These are phyloP conservation scores for Blastomyces percursus DNA, from an alignment of 2,329 filamentous ascomycete genomes.

Conservation along the genomic window DNA sequence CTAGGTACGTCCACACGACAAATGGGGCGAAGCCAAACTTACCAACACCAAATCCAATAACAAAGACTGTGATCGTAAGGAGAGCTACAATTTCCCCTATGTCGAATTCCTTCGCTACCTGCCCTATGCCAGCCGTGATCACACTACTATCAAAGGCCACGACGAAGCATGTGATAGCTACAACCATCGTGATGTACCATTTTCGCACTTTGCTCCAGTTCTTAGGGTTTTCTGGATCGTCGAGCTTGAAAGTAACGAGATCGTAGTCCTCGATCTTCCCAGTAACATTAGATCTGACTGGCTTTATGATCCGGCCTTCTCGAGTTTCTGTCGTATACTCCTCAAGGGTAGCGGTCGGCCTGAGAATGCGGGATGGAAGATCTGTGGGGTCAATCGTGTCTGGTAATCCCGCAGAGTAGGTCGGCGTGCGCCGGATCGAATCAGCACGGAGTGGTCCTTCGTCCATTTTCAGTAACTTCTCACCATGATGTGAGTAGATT, in stretches of 20 bases:
- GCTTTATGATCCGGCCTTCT: slow-evolving; percentile 50
- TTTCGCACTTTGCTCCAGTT: slow-evolving; percentile 71
- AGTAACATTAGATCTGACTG: slow-evolving; percentile 44
- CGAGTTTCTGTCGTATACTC: slow-evolving; percentile 57
- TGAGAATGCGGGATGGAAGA: slow-evolving; percentile 56
- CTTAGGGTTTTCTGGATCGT: slow-evolving; percentile 70
- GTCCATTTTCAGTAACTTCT: not conserved
- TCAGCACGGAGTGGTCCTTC: not conserved
- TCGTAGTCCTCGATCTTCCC: slow-evolving; percentile 46
- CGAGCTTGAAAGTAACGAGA: slow-evolving; percentile 58
- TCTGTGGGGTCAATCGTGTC: slow-evolving; percentile 37
- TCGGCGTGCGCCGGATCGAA: slow-evolving; percentile 12
- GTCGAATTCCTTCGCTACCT: slow-evolving; percentile 52
- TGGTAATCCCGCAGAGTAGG: slow-evolving; percentile 17
- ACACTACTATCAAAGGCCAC: slow-evolving; percentile 62
- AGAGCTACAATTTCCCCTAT: slow-evolving; percentile 63
- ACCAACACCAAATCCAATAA: slow-evolving; percentile 70
- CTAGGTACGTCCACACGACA: not conserved
- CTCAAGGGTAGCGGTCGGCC: slow-evolving; percentile 48
- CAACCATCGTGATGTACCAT: slow-evolving; percentile 79
- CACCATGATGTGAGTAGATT: not conserved
- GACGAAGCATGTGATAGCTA: slow-evolving; percentile 64
- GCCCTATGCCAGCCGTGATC: slow-evolving; percentile 63
- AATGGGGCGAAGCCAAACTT: slow-evolving; percentile 18
- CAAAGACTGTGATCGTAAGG: slow-evolving; percentile 63